A percentile compares a stretch with the other conserved stretches of the same genome.
Conservation (phyloP, 805 yeast species). For the Schwanniomyces yamadae region DNA sequence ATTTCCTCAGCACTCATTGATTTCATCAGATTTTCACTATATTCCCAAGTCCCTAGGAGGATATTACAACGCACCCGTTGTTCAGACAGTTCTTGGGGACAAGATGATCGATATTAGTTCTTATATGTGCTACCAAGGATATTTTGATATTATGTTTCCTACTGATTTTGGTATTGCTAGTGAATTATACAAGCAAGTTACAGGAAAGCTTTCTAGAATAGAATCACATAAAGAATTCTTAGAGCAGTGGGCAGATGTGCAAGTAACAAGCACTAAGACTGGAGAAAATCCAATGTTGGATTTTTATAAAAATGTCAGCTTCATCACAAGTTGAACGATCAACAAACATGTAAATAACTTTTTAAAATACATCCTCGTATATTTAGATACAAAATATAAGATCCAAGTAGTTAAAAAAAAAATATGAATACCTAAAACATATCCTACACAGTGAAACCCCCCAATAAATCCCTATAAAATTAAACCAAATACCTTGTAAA, state of each 20-base stretch:
- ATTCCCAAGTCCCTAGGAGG: conserved; percentile 53
- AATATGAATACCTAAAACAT: background rate
- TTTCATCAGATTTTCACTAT: conserved; percentile 65
- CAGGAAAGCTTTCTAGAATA: conserved; percentile 56
- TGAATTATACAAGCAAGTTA: conserved; percentile 60
- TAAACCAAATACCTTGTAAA: conserved; percentile 19
- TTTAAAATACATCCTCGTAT: background rate
- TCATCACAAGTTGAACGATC: conserved; percentile 51
- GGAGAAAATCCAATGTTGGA: conserved; percentile 87
- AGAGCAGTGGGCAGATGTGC: conserved; percentile 67
- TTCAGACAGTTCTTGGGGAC: conserved; percentile 69
- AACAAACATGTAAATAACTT: conserved; percentile 1
- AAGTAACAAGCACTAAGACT: conserved; percentile 62
- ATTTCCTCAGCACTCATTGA: conserved; percentile 75
- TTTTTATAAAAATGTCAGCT: conserved; percentile 72
- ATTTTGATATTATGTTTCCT: conserved; percentile 83
- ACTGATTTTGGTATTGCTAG: conserved; percentile 67
- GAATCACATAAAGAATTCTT: conserved; percentile 65
- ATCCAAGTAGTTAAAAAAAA: background rate
- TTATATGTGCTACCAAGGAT: conserved; percentile 83
- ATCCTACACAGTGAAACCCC: too few relatives aligned
- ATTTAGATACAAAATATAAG: background rate
- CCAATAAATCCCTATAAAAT: conserved; percentile 2
- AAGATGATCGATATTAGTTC: conserved; percentile 68
- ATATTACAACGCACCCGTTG: conserved; percentile 68